A percentile compares a stretch with the other conserved stretches of the same genome.
These are phyloP conservation scores for Drechmeria coniospora DNA, from an alignment of 2,329 filamentous ascomycete genomes.

Conservation along the genomic window DNA sequence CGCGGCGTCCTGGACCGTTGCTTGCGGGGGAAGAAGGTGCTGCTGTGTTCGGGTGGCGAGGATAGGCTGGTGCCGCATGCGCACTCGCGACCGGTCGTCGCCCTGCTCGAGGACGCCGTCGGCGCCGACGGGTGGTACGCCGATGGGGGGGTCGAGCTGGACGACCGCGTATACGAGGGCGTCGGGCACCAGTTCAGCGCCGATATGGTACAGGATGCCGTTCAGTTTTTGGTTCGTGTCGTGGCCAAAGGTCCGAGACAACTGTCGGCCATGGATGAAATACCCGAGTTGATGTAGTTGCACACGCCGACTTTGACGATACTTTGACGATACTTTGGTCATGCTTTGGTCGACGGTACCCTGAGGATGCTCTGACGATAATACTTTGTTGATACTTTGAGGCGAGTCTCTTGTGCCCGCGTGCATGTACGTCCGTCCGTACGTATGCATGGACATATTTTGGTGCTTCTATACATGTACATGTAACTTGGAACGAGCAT, in stretches of 20 bases:
- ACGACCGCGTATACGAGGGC: constrained; percentile 52
- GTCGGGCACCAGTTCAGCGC: constrained; percentile 54
- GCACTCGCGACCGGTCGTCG: constrained; percentile 42
- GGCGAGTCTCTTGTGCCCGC: background rate
- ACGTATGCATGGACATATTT: background rate
- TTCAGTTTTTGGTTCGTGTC: constrained; percentile 42
- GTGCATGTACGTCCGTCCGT: background rate
- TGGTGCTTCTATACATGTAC: background rate
- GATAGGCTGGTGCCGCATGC: constrained; percentile 62
- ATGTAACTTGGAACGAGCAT: no score
- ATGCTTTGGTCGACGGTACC: no score
- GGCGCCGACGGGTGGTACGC: constrained; percentile 32
- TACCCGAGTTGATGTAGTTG: no score
- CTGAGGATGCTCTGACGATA: no score
- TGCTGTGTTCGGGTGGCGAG: constrained; percentile 47
- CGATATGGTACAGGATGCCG: constrained; percentile 51
- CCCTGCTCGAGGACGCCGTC: constrained; percentile 41
- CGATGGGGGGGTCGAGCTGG: constrained; percentile 40
- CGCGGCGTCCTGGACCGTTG: constrained; percentile 28
- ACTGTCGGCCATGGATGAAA: no score
- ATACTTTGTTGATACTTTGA: no score
- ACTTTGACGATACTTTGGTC: no score
- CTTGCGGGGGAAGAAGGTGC: constrained; percentile 46
- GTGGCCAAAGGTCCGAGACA: constrained; percentile 19
- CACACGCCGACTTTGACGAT: no score